Base-by-base conservation (phyloP, 495 filamentous ascomycete genomes). In the Penicillium subrubescens region DNA sequence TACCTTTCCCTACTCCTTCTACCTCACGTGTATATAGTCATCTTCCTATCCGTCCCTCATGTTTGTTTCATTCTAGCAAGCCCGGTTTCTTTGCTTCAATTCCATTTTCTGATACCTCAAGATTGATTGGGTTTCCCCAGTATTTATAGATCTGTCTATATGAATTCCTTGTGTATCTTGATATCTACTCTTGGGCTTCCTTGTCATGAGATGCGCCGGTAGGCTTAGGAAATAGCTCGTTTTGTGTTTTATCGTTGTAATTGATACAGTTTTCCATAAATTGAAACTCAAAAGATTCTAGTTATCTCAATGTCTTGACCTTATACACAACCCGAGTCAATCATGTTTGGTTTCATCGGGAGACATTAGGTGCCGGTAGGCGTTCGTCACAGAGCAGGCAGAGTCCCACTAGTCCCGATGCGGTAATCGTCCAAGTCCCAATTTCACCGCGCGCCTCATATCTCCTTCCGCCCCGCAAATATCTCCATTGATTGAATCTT, bases 331-430 rank as follows among this genome's bases (percentile, higher is more conserved):
- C 5, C 17, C 5, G 14, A 17, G 37, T 41, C 12, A 4, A 17
- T 41, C 37, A 41, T 41, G 44, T 48, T 48, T 14, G 2, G 44
- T 29, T 37, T 56, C 33, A 23, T 29, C 11, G 21, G 10, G 17
- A 29, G 14, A 7, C 21, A 31, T 52, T 12, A 31, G 48, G 27
- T 31, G 46, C 12, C 21, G 14, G 14, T 31, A 52, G 25, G 25
- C 25, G 17, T 56, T 37, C 33, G 53, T 35, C 56, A n/a, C 29
- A 11, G 17, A 11, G 19, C 54, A 33, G 23, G 59, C 52, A 27
- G n/a, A 43, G 37, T 34, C 58, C n/a, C 72, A 67, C 79, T 81
- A 81, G 69, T 64, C 76, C 75, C 60, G 58, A 79, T 75, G 63
- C 58, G 51, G 71, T 57, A 67, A 61, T 51, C 29, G 60, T 59